Evolutionary conservation across 2,329 filamentous ascomycete species (phyloP).

Genomic region (Penicillium expansum): DNA sequence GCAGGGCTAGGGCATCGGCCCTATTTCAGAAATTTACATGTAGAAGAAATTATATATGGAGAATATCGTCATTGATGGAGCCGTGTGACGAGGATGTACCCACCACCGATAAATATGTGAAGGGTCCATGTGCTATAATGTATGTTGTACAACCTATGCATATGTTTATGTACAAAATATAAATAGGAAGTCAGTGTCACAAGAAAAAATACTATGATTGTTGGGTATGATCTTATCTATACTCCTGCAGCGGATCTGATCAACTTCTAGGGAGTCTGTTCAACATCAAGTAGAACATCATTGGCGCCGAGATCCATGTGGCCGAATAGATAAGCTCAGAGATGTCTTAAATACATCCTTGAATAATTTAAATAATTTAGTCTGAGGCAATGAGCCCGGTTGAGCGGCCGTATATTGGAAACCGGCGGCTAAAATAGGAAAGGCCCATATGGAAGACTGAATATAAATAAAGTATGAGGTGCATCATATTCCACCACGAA

Average conservation of each 20-base stretch:
- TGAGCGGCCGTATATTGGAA: neutral
- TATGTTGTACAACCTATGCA: no score
- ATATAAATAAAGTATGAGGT: no score
- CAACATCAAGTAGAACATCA: neutral
- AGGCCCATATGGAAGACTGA: no score
- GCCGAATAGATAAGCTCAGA: neutral
- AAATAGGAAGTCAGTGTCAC: no score
- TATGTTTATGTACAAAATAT: no score
- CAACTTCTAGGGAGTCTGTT: neutral
- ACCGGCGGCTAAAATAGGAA: neutral
- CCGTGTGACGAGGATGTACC: conserved; percentile 5
- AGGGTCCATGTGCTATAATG: no score
- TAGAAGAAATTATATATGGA: conserved; percentile 9
- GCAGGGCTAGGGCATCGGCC: conserved; percentile 17
- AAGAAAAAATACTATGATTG: no score
- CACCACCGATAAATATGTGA: neutral
- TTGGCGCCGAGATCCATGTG: neutral
- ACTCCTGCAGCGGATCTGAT: neutral
- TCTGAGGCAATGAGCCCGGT: neutral
- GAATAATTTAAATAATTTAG: neutral
- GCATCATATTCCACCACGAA: no score
- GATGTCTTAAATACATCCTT: neutral
- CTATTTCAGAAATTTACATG: conserved; percentile 11
- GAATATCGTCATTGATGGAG: conserved; percentile 17
- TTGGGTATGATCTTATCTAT: neutral